Evolutionary conservation across 306 rosid genomes (phyloP), one percentile per base, ranked within the genome.

Genomic region (Castanea mollissima): DNA sequence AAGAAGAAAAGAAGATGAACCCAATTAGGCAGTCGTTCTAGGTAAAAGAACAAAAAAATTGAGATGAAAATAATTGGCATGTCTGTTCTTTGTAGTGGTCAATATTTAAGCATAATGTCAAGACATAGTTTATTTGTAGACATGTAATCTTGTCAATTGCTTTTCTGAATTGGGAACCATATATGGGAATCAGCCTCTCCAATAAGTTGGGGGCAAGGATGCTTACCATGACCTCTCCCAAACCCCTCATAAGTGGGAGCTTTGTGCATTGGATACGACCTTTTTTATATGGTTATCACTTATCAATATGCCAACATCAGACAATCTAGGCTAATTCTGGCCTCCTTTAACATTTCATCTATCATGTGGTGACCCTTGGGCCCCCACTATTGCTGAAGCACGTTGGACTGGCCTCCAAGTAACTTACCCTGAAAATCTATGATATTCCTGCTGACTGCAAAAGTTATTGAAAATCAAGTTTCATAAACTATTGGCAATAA

Each of bases 261-360:
- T 8, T 41, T 41, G 46, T 41, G 46, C 46, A 8, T 41, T 41
- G 46, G 46, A 2, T 41, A 41, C 2, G 46, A 41, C 46, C 46
- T 41, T 41, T 41, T 41, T 41, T 1, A 16, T 31, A 13, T 31
- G 10, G 46, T 64, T 64, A 14, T 64, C 46, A 31, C 31, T 31
- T 64, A 29, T 64, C 70, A 31, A 64, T 64, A 23, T 59, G 13
- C 21, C n/a, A 64, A 3, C 44, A 11, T 12, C 35, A 5, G 69
- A 63, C 38, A 63, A 9, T 63, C 46, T 64, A 64, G 70, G n/a
- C 46, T 31, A 23, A 62, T 12, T 62, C 35, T 25, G n/a, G 38
- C 35, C 69, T 27, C 34, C 52, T 59, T 76, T 84, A 74, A 70
- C 49, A 68, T 57, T 79, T 46, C 34, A 72, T 74, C 32, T 63